Evolutionary conservation across 1,284 basidiomycete species (phyloP).

Genomic region (Athelia sp.): DNA sequence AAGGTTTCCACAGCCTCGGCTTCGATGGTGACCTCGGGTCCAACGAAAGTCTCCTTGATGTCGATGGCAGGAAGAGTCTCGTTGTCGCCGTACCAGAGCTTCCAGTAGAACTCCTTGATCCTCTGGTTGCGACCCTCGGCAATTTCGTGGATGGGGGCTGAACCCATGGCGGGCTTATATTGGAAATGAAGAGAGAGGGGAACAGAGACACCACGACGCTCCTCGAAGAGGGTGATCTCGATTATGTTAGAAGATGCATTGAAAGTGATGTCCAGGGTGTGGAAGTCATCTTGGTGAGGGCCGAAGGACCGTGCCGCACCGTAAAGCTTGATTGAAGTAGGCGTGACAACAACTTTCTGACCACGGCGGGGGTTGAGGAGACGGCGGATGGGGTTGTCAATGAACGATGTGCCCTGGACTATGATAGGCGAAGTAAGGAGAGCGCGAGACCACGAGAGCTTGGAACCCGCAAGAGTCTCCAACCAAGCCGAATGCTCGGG

Average conservation of each 20-base stretch:
- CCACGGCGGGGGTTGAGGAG: slow-evolving; percentile 78
- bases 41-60: slow-evolving; percentile 75
- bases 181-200: slow-evolving; percentile 81
- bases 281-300: slow-evolving; percentile 70
- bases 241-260: slow-evolving; percentile 54
- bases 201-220: slow-evolving; percentile 72
- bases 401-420: slow-evolving; percentile 79
- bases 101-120: slow-evolving; percentile 98
- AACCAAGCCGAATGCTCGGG: slow-evolving; percentile 77
- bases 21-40: slow-evolving; percentile 79
- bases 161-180: slow-evolving; percentile 88
- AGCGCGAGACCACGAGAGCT: slow-evolving; percentile 85
- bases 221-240: slow-evolving; percentile 80
- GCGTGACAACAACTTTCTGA: slow-evolving; percentile 71
- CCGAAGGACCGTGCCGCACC: slow-evolving; percentile 84
- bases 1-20: slow-evolving; percentile 80
- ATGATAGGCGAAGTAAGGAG: slow-evolving; percentile 80
- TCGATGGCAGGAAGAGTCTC: slow-evolving; percentile 71
- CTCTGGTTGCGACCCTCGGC: slow-evolving; percentile 81
- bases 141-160: slow-evolving; percentile 91
- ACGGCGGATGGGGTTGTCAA: slow-evolving; percentile 88
- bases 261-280: slow-evolving; percentile 78
- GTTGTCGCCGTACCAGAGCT: slow-evolving; percentile 90
- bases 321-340: slow-evolving; percentile 56
- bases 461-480: slow-evolving; percentile 75